Evolutionary conservation across 805 yeast genomes (phyloP).

Genomic region (Metschnikowia amazonensis): DNA sequence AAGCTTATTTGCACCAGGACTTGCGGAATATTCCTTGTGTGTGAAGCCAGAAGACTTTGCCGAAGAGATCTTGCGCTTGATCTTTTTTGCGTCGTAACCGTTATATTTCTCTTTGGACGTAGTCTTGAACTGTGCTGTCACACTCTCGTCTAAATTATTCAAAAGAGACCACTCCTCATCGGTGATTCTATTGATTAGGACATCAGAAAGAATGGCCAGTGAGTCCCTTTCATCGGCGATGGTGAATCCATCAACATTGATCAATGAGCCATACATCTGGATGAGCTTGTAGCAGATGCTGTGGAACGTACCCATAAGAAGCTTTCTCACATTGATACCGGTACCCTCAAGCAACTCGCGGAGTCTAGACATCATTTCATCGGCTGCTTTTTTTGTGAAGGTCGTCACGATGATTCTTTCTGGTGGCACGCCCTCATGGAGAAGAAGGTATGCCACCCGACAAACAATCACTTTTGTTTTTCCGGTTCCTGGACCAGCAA

Average conservation of each 20-base stretch:
- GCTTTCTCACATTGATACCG: slow-evolving; percentile 35
- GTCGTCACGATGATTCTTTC: slow-evolving; percentile 76
- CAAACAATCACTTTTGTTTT: slow-evolving; percentile 82
- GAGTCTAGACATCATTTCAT: slow-evolving; percentile 73
- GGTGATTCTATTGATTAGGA: slow-evolving; percentile 27
- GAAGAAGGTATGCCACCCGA: slow-evolving; percentile 68
- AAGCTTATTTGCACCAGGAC: slow-evolving; percentile 12
- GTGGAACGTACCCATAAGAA: slow-evolving; percentile 88
- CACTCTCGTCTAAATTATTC: slow-evolving; percentile 15
- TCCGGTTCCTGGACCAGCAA: slow-evolving; percentile 65
- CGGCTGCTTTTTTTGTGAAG: slow-evolving; percentile 89
- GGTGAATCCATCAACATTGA: slow-evolving; percentile 45
- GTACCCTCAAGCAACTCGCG: slow-evolving; percentile 28
- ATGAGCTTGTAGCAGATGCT: slow-evolving; percentile 67
- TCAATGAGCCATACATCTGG: slow-evolving; percentile 47
- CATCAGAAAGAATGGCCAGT: slow-evolving; percentile 40
- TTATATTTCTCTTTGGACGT: slow-evolving; percentile 18
- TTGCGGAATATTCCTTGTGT: slow-evolving; percentile 38
- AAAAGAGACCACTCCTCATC: slow-evolving; percentile 18
- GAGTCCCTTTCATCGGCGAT: slow-evolving; percentile 69
- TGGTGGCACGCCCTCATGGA: slow-evolving; percentile 52
- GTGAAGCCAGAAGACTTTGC: slow-evolving; percentile 51
- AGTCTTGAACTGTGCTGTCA: slow-evolving; percentile 13
- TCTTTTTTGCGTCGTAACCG: slow-evolving; percentile 39
- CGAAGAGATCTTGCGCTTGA: slow-evolving; percentile 47